phyloP scores from a whole-genome alignment of 805 yeast species.

The Kodamaea neixiangensis region DNA sequence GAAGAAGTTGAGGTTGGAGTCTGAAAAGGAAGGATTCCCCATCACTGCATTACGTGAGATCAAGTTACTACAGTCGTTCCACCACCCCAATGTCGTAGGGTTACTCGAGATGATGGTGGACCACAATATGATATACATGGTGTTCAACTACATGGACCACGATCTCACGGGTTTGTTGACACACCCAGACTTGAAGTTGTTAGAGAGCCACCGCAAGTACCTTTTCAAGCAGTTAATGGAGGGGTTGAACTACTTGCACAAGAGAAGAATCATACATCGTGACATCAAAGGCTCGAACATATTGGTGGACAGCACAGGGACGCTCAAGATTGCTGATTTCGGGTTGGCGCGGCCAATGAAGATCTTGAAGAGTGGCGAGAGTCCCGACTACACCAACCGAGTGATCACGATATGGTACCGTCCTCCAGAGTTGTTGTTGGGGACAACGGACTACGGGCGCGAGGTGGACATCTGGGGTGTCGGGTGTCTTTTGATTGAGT shows the following conservation, averaged over 20 bases:
- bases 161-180: constrained; percentile 86
- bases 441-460: constrained; percentile 85
- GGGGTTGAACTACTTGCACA: constrained; percentile 71
- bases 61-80: constrained; percentile 75
- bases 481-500: constrained; percentile 85
- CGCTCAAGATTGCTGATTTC: constrained; percentile 75
- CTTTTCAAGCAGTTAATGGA: constrained; percentile 64
- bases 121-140: constrained; percentile 73
- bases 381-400: constrained; percentile 87
- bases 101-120: constrained; percentile 90
- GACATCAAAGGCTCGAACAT: constrained; percentile 84
- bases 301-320: constrained; percentile 61
- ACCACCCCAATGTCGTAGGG: constrained; percentile 81
- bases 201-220: constrained; percentile 66
- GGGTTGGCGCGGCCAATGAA: constrained; percentile 81
- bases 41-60: constrained; percentile 94
- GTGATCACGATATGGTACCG: constrained; percentile 97
- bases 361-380: constrained; percentile 47
- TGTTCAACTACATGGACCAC: constrained; percentile 90
- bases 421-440: constrained; percentile 91
- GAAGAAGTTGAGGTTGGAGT: constrained; percentile 78
- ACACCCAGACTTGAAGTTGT: constrained; percentile 65
- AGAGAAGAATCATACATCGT: constrained; percentile 69
- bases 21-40: constrained; percentile 93
- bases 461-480: constrained; percentile 97